Conservation (phyloP, 176 grass and related monocot species). For the Areca catechu region DNA sequence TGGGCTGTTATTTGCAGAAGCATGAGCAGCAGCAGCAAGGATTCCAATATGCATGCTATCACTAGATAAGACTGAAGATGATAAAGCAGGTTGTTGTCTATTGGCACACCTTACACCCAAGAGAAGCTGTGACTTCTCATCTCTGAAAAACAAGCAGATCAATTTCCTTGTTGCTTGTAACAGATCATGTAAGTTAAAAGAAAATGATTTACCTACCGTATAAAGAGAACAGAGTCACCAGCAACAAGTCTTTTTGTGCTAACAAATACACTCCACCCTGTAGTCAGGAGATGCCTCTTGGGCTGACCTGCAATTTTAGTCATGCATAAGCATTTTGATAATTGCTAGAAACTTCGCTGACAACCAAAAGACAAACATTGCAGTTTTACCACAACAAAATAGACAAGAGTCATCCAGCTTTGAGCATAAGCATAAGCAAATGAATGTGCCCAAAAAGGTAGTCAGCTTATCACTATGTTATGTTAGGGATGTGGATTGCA, state of each 20-base stretch:
- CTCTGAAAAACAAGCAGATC: slow-evolving; percentile 40
- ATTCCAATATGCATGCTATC: slow-evolving; percentile 99
- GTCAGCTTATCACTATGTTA: too few relatives aligned
- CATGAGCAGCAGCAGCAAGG: slow-evolving; percentile 93
- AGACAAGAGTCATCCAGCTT: too few relatives aligned
- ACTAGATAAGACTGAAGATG: slow-evolving; percentile 94
- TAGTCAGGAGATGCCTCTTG: slow-evolving; percentile 90
- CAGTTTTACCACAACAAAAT: too few relatives aligned
- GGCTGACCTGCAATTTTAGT: slow-evolving; percentile 76
- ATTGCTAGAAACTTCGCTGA: too few relatives aligned
- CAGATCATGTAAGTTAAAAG: background rate
- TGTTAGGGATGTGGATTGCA: too few relatives aligned
- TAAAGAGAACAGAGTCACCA: slow-evolving; percentile 94
- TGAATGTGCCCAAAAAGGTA: too few relatives aligned
- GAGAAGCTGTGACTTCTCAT: slow-evolving; percentile 96
- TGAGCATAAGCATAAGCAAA: too few relatives aligned
- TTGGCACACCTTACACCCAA: slow-evolving; percentile 73
- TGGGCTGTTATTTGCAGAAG: slow-evolving; percentile 75
- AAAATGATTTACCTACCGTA: slow-evolving; percentile 41
- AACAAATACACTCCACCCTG: slow-evolving; percentile 97
- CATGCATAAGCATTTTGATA: slow-evolving; percentile 3
- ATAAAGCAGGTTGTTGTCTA: slow-evolving; percentile 79
- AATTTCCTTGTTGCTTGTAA: slow-evolving; percentile 3
- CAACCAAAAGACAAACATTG: too few relatives aligned
- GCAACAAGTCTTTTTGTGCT: slow-evolving; percentile 81